Evolutionary conservation across 306 rosid genomes (phyloP).

Genomic region (Luffa aegyptiaca): DNA sequence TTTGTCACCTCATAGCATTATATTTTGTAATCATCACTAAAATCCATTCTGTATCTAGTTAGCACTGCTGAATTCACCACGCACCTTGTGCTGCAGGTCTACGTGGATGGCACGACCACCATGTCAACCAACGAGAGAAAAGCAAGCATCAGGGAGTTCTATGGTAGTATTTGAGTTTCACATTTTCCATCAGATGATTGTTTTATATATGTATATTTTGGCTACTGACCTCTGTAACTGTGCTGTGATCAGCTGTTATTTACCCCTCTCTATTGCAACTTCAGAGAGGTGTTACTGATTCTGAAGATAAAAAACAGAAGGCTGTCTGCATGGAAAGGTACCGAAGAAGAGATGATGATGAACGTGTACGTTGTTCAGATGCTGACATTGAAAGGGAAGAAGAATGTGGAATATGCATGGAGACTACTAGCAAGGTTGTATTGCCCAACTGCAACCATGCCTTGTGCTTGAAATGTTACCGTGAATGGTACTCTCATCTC

Average conservation of each 20-base stretch:
- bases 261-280: conserved; percentile 91
- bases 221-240: conserved; percentile 18
- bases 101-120: conserved; percentile 94
- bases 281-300: conserved; percentile 69
- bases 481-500: conserved; percentile 51
- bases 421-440: conserved; percentile 70
- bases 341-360: conserved; percentile 62
- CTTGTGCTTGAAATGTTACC: conserved; percentile 94
- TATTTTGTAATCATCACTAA: neutral
- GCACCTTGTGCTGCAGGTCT: conserved; percentile 45
- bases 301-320: conserved; percentile 84
- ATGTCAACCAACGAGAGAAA: conserved; percentile 92
- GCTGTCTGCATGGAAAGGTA: conserved; percentile 80
- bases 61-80: conserved; percentile 12
- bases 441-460: conserved; percentile 87
- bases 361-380: conserved; percentile 36
- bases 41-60: neutral
- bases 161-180: conserved; percentile 38
- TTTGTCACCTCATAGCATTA: neutral
- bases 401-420: conserved; percentile 98
- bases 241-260: conserved; percentile 53
- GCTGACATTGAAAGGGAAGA: conserved; percentile 85
- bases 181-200: neutral
- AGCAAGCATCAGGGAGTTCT: conserved; percentile 91
- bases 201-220: neutral